Evolutionary conservation across 192 early-diverging fungal genomes (phyloP).

Genomic region (Chytriomyces hyalinus): DNA sequence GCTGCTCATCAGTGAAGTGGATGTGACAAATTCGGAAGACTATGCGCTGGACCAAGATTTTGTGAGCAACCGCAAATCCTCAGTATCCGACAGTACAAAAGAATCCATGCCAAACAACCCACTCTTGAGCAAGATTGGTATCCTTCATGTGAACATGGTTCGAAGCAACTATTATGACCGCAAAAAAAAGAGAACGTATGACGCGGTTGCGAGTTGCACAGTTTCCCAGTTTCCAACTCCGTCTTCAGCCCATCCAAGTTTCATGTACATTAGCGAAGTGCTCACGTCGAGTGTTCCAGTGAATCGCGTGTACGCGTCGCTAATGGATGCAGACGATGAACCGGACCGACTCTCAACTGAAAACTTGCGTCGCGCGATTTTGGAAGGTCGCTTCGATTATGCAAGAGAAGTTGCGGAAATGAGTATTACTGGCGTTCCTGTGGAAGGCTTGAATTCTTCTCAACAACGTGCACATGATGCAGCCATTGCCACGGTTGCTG

Average conservation of each 20-base stretch:
- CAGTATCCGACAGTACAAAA: background rate
- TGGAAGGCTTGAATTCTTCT: conserved; percentile 10
- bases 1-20: conserved; percentile 8
- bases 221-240: conserved; percentile 23
- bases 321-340: background rate
- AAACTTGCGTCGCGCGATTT: conserved; percentile 10
- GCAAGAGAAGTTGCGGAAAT: conserved; percentile 4
- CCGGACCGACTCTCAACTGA: background rate
- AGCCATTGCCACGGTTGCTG: conserved; percentile 10
- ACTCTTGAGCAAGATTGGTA: conserved; percentile 18
- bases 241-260: background rate
- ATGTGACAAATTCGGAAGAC: conserved; percentile 3
- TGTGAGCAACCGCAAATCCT: background rate
- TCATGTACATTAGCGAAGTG: conserved; percentile 3
- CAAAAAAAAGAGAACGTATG: background rate
- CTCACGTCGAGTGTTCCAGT: conserved; percentile 11
- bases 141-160: background rate
- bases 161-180: background rate
- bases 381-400: conserved; percentile 24
- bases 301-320: conserved; percentile 18
- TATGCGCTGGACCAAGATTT: background rate
- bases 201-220: conserved; percentile 13
- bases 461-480: conserved; percentile 31
- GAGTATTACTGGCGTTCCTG: background rate
- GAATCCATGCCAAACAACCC: conserved; percentile 3